Base-by-base conservation (phyloP, 495 filamentous ascomycete species). In the Rusavskia elegans region DNA sequence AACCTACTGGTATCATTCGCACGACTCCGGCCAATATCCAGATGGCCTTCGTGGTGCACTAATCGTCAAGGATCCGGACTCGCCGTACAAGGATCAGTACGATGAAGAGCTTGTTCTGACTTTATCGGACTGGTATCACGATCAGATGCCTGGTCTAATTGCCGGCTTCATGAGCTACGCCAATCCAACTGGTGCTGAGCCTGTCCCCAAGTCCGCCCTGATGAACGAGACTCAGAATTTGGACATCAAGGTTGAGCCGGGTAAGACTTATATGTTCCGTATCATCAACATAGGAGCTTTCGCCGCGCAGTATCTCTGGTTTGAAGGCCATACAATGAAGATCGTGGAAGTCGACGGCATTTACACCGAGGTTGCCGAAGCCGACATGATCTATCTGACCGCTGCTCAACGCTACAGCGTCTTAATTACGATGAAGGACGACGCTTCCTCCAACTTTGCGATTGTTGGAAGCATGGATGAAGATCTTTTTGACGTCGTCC, bases 1-100 rank as follows among this genome's bases (percentile, higher is more conserved):
- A 39, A 85, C 85, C 2, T 90, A 87, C 69, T 90, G 87, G 87
- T 90, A 89, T 60, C 85, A 90, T 63, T 84, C 82, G 3, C 85
- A 90, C 61, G 66, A 71, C 23, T 69, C 68, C 55, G 82, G 74
- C 1, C 85, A 89, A 59, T 90, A 89, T 55, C 83, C 85, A 1
- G 87, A 93, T 64, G 87, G 87, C 11, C 70, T 87, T 32, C 75
- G 83, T 50, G 85, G 83, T 2, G 67, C 85, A 1, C 62, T 93
- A 35, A 79, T 92, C 46, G 69, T 90, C 29, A 74, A 87, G 45
- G 87, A 92, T 60, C 78, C 78, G 2, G 62, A 77, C 0, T 69
- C 71, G 9, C 85, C 84, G 0, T 83, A 81, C 63, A 63, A 64
- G 35, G 71, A 68, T 51, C 63, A 75, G 55, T 87, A 80, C 55